Evolutionary conservation across 2,329 filamentous ascomycete species (phyloP).

Genomic region (Zalaria sp.): DNA sequence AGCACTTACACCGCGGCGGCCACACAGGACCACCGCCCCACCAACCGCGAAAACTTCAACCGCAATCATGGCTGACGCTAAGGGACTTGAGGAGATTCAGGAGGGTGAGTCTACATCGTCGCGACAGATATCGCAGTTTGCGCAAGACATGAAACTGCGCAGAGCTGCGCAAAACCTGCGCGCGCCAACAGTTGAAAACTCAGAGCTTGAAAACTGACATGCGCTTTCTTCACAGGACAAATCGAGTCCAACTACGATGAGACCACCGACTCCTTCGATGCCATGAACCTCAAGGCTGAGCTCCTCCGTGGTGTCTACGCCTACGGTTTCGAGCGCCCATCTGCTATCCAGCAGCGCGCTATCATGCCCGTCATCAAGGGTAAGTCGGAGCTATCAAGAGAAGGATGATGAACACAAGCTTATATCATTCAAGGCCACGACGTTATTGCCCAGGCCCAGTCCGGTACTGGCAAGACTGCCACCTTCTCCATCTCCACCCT

Average conservation of each 20-base stretch:
- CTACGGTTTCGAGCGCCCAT: slow-evolving; percentile 99
- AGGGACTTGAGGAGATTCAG: slow-evolving; percentile 96
- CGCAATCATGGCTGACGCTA: slow-evolving; percentile 97
- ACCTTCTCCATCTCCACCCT: slow-evolving; percentile 99
- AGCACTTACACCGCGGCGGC: slow-evolving; percentile 22
- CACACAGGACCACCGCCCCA: slow-evolving; percentile 26
- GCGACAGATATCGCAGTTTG: background rate
- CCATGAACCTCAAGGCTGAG: slow-evolving; percentile 94
- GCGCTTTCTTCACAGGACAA: slow-evolving; percentile 50
- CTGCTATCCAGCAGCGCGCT: slow-evolving; percentile 98
- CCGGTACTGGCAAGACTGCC: slow-evolving; percentile 98
- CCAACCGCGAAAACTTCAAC: slow-evolving; percentile 31
- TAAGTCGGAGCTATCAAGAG: slow-evolving; percentile 31
- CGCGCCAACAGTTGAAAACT: too few relatives aligned
- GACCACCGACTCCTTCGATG: slow-evolving; percentile 97
- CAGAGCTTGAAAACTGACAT: background rate
- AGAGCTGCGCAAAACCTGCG: background rate
- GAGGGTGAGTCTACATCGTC: slow-evolving; percentile 54
- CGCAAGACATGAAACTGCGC: background rate
- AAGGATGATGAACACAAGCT: slow-evolving; percentile 2
- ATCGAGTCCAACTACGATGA: slow-evolving; percentile 99
- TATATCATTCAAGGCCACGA: slow-evolving; percentile 56
- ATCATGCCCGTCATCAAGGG: slow-evolving; percentile 99
- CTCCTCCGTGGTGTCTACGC: slow-evolving; percentile 98
- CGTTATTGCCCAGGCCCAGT: slow-evolving; percentile 99